Percentiles rank a stretch among this genome's conserved stretches.
Evolutionary conservation across 257 asterid species (phyloP).

Genomic region (Plantago elongata): DNA sequence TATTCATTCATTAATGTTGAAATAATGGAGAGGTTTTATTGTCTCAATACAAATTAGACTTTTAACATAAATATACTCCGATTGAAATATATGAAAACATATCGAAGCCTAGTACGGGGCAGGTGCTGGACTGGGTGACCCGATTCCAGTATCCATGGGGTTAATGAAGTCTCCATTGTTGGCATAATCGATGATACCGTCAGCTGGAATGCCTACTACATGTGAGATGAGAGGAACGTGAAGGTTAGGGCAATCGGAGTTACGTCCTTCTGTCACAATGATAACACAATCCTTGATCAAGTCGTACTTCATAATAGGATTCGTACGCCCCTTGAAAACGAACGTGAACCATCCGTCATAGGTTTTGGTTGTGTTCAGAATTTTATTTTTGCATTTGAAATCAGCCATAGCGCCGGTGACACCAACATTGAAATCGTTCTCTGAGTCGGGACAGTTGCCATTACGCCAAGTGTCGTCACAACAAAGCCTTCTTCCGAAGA

Average conservation of each 20-base stretch:
- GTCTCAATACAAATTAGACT: too few species aligned
- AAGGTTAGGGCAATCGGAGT: background rate
- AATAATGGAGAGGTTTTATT: too few species aligned
- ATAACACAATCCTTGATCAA: constrained; percentile 2
- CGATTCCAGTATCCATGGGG: too few species aligned
- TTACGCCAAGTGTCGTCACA: background rate
- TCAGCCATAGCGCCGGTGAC: constrained; percentile 1
- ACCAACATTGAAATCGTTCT: constrained; percentile 10
- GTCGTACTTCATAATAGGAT: constrained; percentile 9
- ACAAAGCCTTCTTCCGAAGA: background rate
- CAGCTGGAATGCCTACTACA: background rate
- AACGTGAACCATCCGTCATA: background rate
- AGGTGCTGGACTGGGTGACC: too few species aligned
- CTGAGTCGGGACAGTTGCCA: constrained; percentile 5
- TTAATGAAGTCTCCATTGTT: constrained; percentile 1
- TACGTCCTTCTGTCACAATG: background rate
- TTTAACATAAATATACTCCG: too few species aligned
- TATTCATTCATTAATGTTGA: too few species aligned
- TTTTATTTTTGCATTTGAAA: background rate
- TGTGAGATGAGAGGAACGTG: background rate
- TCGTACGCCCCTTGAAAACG: background rate
- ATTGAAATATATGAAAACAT: too few species aligned
- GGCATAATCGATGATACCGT: constrained; percentile 6
- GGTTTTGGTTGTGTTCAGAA: background rate
- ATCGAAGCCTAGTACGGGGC: too few species aligned